Evolutionary conservation across 1,284 basidiomycete genomes (phyloP).

Genomic region (Tetrapyrgos nigripes): DNA sequence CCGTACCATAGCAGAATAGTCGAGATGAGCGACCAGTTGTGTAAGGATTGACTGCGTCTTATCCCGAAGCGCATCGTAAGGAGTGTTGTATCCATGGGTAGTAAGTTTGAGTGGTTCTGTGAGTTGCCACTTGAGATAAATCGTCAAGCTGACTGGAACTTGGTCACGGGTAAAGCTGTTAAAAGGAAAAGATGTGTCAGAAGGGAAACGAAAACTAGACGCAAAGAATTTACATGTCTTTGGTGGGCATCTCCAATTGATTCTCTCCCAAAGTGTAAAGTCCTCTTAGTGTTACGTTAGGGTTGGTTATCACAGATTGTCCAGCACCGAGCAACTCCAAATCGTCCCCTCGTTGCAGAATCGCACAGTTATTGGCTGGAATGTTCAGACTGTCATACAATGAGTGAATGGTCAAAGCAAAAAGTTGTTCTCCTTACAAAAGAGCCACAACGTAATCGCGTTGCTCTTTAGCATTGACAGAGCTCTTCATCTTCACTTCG

Average conservation of each 20-base stretch:
- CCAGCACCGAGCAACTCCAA: slow-evolving; percentile 78
- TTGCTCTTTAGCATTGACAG: slow-evolving; percentile 44
- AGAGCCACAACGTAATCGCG: slow-evolving; percentile 77
- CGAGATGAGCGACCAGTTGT: slow-evolving; percentile 79
- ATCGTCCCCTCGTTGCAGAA: slow-evolving; percentile 81
- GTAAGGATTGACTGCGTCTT: slow-evolving; percentile 86
- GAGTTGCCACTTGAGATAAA: slow-evolving; percentile 84
- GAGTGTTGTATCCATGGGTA: slow-evolving; percentile 80
- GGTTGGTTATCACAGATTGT: slow-evolving; percentile 82
- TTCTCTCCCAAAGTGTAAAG: slow-evolving; percentile 81
- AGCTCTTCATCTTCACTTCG: slow-evolving; percentile 77
- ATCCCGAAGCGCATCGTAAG: slow-evolving; percentile 81
- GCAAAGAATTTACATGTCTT: slow-evolving; percentile 72
- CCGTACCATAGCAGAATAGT: slow-evolving; percentile 45
- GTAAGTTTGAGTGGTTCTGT: slow-evolving; percentile 80
- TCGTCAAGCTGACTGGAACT: slow-evolving; percentile 81
- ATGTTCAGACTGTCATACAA: slow-evolving; percentile 65
- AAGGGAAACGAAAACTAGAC: background rate
- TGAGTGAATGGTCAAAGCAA: slow-evolving; percentile 8
- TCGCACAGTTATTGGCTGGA: slow-evolving; percentile 84
- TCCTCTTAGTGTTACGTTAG: slow-evolving; percentile 79
- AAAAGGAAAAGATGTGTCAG: slow-evolving; percentile 2
- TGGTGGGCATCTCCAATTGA: slow-evolving; percentile 84
- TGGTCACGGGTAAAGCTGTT: slow-evolving; percentile 80
- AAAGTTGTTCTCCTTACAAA: slow-evolving; percentile 56